Percentiles rank a stretch among this genome's conserved stretches.
Evolutionary conservation across 805 yeast species (phyloP).

Genomic region (Nakazawaea ernobii): DNA sequence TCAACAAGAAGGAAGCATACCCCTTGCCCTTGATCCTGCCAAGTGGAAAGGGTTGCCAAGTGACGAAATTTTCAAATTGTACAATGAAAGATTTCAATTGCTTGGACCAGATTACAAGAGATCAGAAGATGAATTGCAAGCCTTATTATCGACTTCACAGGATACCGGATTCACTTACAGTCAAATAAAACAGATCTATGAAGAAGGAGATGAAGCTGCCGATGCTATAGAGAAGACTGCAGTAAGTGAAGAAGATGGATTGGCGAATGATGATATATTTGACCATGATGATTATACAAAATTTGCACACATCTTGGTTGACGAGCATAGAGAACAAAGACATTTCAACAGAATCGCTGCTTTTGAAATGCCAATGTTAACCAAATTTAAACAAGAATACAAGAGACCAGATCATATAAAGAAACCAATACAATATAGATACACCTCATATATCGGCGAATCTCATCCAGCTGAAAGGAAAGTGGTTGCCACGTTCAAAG

Average conservation of each 20-base stretch:
- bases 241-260: constrained; percentile 28
- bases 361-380: constrained; percentile 83
- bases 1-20: constrained; percentile 1
- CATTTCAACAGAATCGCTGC: constrained; percentile 81
- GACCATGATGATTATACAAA: constrained; percentile 63
- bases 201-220: constrained; percentile 36
- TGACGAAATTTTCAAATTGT: constrained; percentile 54
- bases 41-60: constrained; percentile 69
- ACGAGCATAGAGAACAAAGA: constrained; percentile 69
- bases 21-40: constrained; percentile 54
- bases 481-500: constrained; percentile 54
- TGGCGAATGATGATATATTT: constrained; percentile 30
- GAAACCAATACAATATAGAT: constrained; percentile 61
- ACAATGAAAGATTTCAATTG: constrained; percentile 49
- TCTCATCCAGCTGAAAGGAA: constrained; percentile 62
- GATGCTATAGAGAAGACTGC: constrained; percentile 29
- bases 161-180: constrained; percentile 27
- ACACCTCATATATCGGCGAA: constrained; percentile 71
- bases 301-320: constrained; percentile 64
- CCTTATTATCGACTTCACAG: constrained; percentile 43
- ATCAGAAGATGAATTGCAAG: constrained; percentile 48
- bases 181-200: constrained; percentile 29
- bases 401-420: constrained; percentile 35
- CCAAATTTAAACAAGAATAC: constrained; percentile 69
- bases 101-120: constrained; percentile 47